Base-by-base conservation (phyloP, 345 rosid genomes). In the Sonneratia caseolaris region DNA sequence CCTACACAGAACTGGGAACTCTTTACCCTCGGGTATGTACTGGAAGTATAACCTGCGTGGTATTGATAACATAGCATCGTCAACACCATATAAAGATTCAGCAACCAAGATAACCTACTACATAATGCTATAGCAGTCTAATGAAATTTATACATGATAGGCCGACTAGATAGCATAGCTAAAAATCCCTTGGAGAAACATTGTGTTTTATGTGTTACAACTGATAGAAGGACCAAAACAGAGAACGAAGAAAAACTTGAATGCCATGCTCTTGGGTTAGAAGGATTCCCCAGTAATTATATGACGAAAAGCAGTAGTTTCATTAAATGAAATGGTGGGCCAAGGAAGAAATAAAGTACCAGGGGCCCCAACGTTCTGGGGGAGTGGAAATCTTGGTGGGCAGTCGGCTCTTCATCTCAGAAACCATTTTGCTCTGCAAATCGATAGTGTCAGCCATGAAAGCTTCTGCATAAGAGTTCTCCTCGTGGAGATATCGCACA, bases 361-460 rank as follows among this genome's bases (percentile, higher is more conserved):
- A 93, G 73, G 81, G 92, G 70, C 97, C 98, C 96, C 93, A 91
- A 68, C 81, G 89, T 81, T 91, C 96, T 22, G 87, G 88, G 7
- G 92, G 86, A 79, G 98, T 89, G n/a, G 72, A 67, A 79, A 88
- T 80, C 64, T 78, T 81, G 18, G 75, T 68, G 18, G 96, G 94
- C 67, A 87, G 75, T 42, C 94, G 88, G 48, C 18, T 73, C 70
- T 71, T 85, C 94, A 93, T 91, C 86, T 91, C 92, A 38, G 85
- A 75, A 45, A 85, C 62, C 47, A 93, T 78, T 66, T 77, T 72
- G 40, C 71, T 71, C 69, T 80, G 90, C 64, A 93, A 80, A 70
- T 40, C 51, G 59, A 72, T 76, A 32, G 96, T 88, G 76, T 89
- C 96, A 7, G 89, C 82, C 98, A 89, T 91, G 87, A 89, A 91